Evolutionary conservation across 768 basidiomycete species (phyloP).

Genomic region (Lactarius hengduanensis): DNA sequence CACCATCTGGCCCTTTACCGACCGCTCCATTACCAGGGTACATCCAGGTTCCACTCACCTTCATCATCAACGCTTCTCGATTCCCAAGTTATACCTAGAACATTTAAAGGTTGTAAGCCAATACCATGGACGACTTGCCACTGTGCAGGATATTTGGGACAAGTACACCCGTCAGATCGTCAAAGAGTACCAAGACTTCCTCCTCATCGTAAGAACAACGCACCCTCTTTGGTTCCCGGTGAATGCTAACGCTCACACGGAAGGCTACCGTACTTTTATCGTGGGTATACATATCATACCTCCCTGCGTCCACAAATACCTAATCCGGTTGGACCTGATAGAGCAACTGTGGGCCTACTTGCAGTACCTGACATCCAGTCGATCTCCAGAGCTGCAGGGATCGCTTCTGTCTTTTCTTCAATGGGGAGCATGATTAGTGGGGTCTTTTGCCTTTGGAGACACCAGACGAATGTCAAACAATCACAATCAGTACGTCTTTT

Average conservation of each 20-base stretch:
- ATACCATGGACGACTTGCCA: slow-evolving; percentile 49
- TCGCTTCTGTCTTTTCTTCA: slow-evolving; percentile 48
- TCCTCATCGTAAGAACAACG: slow-evolving; percentile 46
- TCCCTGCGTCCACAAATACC: neutral
- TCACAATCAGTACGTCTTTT: slow-evolving; percentile 40
- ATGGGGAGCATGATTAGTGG: slow-evolving; percentile 56
- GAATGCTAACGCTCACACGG: neutral
- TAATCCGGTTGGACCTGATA: slow-evolving; percentile 26
- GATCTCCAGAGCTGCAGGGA: slow-evolving; percentile 36
- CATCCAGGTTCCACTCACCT: slow-evolving; percentile 35
- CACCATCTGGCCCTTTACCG: slow-evolving; percentile 25
- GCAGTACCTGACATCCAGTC: slow-evolving; percentile 43
- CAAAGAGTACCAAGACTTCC: slow-evolving; percentile 55
- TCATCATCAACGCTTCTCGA: slow-evolving; percentile 47
- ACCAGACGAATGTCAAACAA: slow-evolving; percentile 47
- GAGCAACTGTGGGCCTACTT: slow-evolving; percentile 52
- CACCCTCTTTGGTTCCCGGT: neutral
- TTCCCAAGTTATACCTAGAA: slow-evolving; percentile 50
- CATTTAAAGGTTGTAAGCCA: slow-evolving; percentile 50
- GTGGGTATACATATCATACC: slow-evolving; percentile 35
- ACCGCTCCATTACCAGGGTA: slow-evolving; percentile 16
- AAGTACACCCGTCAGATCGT: slow-evolving; percentile 50
- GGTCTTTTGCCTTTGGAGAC: slow-evolving; percentile 56
- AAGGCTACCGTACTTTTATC: slow-evolving; percentile 56
- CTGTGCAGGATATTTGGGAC: slow-evolving; percentile 51